Conservation (phyloP, 768 basidiomycete species). For the Suillus hirtellus region DNA sequence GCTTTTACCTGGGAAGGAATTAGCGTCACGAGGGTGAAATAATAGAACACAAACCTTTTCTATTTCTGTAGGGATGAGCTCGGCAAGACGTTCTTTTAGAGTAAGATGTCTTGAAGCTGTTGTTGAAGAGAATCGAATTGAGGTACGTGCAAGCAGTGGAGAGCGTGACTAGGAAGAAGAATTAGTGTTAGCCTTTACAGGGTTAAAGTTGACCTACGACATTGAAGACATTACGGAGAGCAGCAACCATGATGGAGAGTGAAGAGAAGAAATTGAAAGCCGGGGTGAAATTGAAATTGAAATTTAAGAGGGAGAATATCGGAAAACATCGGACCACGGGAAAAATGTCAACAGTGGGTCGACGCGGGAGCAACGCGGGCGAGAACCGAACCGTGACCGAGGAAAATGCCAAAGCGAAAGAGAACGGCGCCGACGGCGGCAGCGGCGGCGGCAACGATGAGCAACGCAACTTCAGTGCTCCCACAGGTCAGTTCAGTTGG, state of each 20-base stretch:
- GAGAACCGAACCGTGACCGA: background rate
- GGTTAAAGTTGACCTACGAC: conserved; percentile 36
- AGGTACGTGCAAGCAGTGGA: conserved; percentile 43
- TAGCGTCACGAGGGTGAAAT: background rate
- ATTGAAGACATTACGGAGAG: conserved; percentile 36
- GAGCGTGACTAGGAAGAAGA: conserved; percentile 46
- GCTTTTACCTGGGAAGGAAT: conserved; percentile 67
- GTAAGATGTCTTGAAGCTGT: conserved; percentile 65
- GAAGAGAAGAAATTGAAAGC: conserved; percentile 2
- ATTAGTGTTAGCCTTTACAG: conserved; percentile 22
- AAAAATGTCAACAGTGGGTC: background rate
- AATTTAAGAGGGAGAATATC: conserved; percentile 25
- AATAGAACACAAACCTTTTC: conserved; percentile 30
- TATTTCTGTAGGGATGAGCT: conserved; percentile 86
- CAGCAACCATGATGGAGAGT: conserved; percentile 43
- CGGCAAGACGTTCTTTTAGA: conserved; percentile 89
- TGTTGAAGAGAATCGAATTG: conserved; percentile 68
- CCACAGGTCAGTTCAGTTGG: conserved; percentile 46
- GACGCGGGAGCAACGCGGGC: background rate
- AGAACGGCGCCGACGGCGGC: conserved; percentile 11
- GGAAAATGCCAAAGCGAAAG: conserved; percentile 31
- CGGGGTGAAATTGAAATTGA: conserved; percentile 6
- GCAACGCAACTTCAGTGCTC: conserved; percentile 29
- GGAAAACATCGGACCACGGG: conserved; percentile 17
- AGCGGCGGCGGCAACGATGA: background rate